phyloP scores from a whole-genome alignment of 305 asterid genomes.

The Fraxinus velutina region DNA sequence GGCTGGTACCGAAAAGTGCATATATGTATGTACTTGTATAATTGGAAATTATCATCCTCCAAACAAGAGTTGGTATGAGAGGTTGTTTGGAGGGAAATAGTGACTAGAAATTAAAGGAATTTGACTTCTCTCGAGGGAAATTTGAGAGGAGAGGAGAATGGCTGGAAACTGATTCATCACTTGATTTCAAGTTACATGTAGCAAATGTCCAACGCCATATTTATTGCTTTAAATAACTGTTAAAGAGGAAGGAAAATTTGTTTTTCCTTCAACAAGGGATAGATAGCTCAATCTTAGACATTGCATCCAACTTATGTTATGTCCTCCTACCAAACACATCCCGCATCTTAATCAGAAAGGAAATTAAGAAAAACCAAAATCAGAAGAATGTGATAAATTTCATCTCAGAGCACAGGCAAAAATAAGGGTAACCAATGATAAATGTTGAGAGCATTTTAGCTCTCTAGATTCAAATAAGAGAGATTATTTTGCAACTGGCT shows the following conservation, averaged over 20 bases:
- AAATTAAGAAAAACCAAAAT: not conserved
- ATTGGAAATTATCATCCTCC: conserved; percentile 11
- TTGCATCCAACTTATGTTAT: not conserved
- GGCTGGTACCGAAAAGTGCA: not conserved
- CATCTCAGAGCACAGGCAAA: not conserved
- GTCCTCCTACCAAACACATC: not conserved
- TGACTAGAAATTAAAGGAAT: not conserved
- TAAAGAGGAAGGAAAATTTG: not conserved
- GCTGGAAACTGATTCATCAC: not conserved
- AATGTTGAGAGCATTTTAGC: not conserved
- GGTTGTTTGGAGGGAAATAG: not conserved
- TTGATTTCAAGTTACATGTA: not conserved
- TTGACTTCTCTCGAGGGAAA: not conserved
- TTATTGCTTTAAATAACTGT: not conserved
- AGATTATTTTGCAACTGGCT: not conserved
- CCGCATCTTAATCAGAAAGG: not conserved
- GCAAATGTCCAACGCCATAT: not conserved
- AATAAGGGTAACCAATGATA: not conserved
- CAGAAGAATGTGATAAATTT: not conserved
- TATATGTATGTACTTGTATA: not conserved
- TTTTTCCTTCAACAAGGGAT: not conserved
- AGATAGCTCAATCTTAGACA: not conserved
- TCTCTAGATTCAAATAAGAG: not conserved
- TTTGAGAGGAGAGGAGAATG: not conserved
- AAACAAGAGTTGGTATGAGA: not conserved